Evolutionary conservation across 2,329 filamentous ascomycete species (phyloP).

Genomic region (Dothistroma pini): DNA sequence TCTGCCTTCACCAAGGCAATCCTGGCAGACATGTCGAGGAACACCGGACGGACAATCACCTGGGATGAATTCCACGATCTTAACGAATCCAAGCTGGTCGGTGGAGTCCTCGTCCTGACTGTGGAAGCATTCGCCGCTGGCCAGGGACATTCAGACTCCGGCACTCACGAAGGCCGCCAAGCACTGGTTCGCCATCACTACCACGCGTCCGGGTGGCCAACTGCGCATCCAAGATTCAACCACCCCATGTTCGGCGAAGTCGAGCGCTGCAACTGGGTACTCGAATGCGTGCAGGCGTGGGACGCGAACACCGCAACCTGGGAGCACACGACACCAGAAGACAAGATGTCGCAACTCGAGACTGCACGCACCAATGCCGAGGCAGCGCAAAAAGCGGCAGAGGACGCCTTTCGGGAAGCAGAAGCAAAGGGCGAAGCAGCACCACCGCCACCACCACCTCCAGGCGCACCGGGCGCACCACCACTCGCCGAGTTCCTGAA

Average conservation of each 20-base stretch:
- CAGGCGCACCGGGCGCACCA: neutral
- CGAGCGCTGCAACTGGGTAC: conserved; percentile 67
- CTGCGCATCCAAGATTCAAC: conserved; percentile 60
- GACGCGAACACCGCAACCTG: conserved; percentile 62
- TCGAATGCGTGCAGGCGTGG: conserved; percentile 62
- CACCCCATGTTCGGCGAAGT: conserved; percentile 69
- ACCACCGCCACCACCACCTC: conserved; percentile 2
- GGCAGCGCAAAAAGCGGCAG: conserved; percentile 18
- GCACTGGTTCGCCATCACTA: conserved; percentile 72
- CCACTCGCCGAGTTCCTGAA: conserved; percentile 5
- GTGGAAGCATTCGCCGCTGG: conserved; percentile 71
- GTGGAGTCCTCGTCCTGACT: conserved; percentile 62
- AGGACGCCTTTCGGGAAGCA: conserved; percentile 21
- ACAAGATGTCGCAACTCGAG: conserved; percentile 51
- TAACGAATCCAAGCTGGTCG: conserved; percentile 61
- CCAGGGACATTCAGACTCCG: conserved; percentile 69
- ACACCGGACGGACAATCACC: conserved; percentile 46
- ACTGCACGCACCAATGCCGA: conserved; percentile 21
- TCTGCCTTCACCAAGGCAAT: conserved; percentile 66
- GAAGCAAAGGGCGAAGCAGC: conserved; percentile 10
- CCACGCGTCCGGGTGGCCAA: conserved; percentile 70
- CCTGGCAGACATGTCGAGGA: conserved; percentile 59
- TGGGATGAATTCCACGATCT: conserved; percentile 66
- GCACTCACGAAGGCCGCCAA: conserved; percentile 62
- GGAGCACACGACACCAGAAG: conserved; percentile 55